phyloP scores from a whole-genome alignment of 108 stramenopile genomes.

The Nannochloropsis granulata region DNA sequence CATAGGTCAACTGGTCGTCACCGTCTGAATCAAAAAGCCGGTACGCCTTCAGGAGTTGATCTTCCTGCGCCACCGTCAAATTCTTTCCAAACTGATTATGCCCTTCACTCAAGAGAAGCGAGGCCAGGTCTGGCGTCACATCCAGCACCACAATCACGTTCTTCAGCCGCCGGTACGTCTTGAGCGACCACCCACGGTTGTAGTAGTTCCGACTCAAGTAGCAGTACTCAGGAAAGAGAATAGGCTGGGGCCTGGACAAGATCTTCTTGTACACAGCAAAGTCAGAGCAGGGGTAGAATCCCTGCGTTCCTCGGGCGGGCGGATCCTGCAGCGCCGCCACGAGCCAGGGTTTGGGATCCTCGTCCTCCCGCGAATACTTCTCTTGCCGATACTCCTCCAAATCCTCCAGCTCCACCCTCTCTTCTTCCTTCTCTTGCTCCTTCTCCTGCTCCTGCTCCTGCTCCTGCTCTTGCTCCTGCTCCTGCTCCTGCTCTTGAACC shows the following conservation, averaged over 20 bases:
- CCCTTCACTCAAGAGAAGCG: background rate
- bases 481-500: conserved; percentile 87
- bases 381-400: conserved; percentile 76
- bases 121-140: conserved; percentile 39
- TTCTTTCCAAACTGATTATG: background rate
- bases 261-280: conserved; percentile 51
- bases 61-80: conserved; percentile 67
- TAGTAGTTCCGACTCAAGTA: conserved; percentile 88
- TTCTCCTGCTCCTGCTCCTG: conserved; percentile 49
- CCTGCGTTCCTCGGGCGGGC: conserved; percentile 13
- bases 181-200: conserved; percentile 72
- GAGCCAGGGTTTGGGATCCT: conserved; percentile 76
- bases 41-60: conserved; percentile 66
- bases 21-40: conserved; percentile 61
- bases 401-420: conserved; percentile 63
- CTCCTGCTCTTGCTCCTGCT: conserved; percentile 94
- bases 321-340: conserved; percentile 46
- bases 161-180: conserved; percentile 86
- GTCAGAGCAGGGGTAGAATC: conserved; percentile 81
- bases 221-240: conserved; percentile 35
- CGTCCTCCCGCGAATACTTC: conserved; percentile 88
- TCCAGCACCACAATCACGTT: conserved; percentile 94
- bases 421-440: conserved; percentile 36
- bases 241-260: conserved; percentile 57
- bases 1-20: conserved; percentile 57